Evolutionary conservation across 441 rosid genomes (phyloP).

Genomic region (Gossypium schwendimanii): DNA sequence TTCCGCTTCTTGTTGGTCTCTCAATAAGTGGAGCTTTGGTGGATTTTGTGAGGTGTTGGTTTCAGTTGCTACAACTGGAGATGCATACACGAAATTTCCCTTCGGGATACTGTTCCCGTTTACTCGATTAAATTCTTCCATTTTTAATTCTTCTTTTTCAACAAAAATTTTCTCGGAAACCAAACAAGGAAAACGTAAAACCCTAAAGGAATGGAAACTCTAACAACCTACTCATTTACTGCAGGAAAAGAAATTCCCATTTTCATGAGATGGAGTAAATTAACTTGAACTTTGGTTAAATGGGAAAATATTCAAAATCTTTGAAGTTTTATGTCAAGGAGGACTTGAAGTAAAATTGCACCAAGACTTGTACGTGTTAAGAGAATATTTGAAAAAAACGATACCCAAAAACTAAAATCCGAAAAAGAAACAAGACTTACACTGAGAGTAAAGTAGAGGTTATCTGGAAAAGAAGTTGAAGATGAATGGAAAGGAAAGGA

Average conservation of each 20-base stretch:
- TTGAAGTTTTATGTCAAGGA: conserved; percentile 6
- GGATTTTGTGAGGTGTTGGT: conserved; percentile 40
- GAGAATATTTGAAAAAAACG: conserved; percentile 7
- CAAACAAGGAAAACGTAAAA: conserved; percentile 27
- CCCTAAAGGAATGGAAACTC: conserved; percentile 50
- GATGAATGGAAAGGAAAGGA: background rate
- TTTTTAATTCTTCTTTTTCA: background rate
- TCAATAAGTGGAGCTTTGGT: conserved; percentile 44
- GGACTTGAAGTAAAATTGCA: conserved; percentile 50
- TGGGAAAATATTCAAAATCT: conserved; percentile 11
- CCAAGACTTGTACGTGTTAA: conserved; percentile 23
- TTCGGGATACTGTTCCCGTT: conserved; percentile 44
- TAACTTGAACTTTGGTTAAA: background rate
- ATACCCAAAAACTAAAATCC: conserved; percentile 11
- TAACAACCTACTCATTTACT: conserved; percentile 15
- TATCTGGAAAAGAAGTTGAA: conserved; percentile 16
- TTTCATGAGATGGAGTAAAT: conserved; percentile 24
- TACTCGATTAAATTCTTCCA: conserved; percentile 74
- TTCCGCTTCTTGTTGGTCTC: conserved; percentile 49
- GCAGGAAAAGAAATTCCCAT: background rate
- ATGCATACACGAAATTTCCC: conserved; percentile 66
- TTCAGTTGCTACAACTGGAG: conserved; percentile 56
- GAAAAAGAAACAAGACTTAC: conserved; percentile 8
- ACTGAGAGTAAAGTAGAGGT: conserved; percentile 16
- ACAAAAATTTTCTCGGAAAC: conserved; percentile 1